Evolutionary conservation across 106 monocot species (phyloP).

Genomic region (Amphibolis antarctica): DNA sequence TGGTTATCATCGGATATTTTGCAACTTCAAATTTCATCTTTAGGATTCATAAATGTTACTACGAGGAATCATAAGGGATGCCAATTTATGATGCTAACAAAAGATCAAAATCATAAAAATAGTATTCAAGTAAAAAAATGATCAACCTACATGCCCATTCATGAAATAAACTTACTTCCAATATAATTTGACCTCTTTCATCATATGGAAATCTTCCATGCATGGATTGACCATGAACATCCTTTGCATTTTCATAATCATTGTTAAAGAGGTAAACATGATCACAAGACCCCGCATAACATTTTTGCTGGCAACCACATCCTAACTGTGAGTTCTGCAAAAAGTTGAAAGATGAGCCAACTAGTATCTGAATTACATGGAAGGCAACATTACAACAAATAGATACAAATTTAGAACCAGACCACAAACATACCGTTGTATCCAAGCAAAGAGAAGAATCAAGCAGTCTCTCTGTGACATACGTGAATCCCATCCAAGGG

Average conservation of each 20-base stretch:
- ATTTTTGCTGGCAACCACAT: slow-evolving; percentile 49
- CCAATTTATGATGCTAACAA: too few relatives aligned
- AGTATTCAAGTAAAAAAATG: too few relatives aligned
- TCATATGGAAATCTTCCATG: slow-evolving; percentile 81
- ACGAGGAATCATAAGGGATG: too few relatives aligned
- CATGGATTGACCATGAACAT: slow-evolving; percentile 57
- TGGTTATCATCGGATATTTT: too few relatives aligned
- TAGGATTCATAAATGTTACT: too few relatives aligned
- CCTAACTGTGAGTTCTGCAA: slow-evolving; percentile 68
- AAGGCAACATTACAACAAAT: neutral
- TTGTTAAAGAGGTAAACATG: slow-evolving; percentile 86
- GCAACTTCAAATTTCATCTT: too few relatives aligned
- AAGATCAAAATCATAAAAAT: too few relatives aligned
- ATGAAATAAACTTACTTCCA: slow-evolving; percentile 46
- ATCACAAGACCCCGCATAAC: slow-evolving; percentile 64
- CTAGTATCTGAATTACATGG: neutral
- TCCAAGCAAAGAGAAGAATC: slow-evolving; percentile 48
- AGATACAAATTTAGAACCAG: neutral
- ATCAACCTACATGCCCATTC: too few relatives aligned
- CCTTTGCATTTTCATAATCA: slow-evolving; percentile 64
- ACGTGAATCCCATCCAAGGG: slow-evolving; percentile 68
- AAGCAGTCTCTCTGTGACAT: slow-evolving; percentile 59
- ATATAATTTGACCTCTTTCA: slow-evolving; percentile 49
- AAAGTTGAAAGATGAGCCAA: slow-evolving; percentile 2
- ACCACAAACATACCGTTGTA: slow-evolving; percentile 32